phyloP scores from a whole-genome alignment of 1,284 basidiomycete genomes.

The Sporisorium exsertum region DNA sequence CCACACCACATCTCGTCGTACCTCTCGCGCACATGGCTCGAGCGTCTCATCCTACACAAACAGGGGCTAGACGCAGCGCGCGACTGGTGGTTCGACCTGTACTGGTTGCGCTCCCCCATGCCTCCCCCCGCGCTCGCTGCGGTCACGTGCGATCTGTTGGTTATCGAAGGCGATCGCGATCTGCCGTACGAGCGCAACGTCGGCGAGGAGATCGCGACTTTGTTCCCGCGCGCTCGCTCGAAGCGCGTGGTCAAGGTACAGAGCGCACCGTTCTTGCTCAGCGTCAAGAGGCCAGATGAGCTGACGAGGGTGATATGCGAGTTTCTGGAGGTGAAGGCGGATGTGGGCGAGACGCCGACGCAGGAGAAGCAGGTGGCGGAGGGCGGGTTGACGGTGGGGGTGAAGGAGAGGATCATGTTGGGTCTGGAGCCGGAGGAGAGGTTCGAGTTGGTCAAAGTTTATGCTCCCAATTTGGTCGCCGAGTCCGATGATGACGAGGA shows the following conservation, averaged over 20 bases:
- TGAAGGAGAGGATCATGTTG: background rate
- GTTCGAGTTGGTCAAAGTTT: conserved; percentile 30
- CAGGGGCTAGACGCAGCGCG: conserved; percentile 14
- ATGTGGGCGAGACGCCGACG: background rate
- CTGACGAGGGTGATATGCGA: conserved; percentile 2
- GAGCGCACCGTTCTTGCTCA: conserved; percentile 14
- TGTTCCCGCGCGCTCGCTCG: conserved; percentile 7
- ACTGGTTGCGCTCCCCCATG: conserved; percentile 26
- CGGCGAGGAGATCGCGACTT: conserved; percentile 1
- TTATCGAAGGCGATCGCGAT: conserved; percentile 22
- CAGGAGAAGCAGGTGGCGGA: background rate
- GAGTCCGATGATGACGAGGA: conserved; percentile 13
- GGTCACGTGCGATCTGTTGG: conserved; percentile 14
- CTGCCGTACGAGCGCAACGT: conserved; percentile 30
- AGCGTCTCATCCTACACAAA: conserved; percentile 13
- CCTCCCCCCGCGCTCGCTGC: background rate
- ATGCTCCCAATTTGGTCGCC: conserved; percentile 8
- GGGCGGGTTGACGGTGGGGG: background rate
- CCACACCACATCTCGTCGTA: conserved; percentile 23
- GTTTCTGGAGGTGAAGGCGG: conserved; percentile 12
- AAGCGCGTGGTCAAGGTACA: conserved; percentile 2
- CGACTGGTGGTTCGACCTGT: conserved; percentile 39
- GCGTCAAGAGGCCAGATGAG: conserved; percentile 13
- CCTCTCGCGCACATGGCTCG: conserved; percentile 19
- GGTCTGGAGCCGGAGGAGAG: conserved; percentile 13